Evolutionary conservation across 768 basidiomycete species (phyloP).

Genomic region (Suillus lakei): DNA sequence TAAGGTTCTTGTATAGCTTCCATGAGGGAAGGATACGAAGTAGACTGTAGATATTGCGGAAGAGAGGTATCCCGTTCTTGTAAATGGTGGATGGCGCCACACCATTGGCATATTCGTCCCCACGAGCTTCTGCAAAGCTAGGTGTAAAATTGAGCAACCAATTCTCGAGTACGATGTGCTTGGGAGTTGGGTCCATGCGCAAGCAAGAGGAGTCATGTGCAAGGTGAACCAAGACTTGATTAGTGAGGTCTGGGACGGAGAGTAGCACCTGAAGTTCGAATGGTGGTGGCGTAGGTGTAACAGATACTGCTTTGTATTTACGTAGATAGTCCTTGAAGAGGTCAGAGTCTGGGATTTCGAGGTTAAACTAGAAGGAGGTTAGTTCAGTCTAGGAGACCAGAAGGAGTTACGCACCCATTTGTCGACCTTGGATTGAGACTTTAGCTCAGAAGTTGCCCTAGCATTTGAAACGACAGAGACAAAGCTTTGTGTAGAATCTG

Average conservation of each 20-base stretch:
- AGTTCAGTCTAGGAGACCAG: neutral
- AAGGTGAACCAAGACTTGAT: slow-evolving; percentile 74
- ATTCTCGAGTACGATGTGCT: slow-evolving; percentile 72
- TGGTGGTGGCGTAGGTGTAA: slow-evolving; percentile 42
- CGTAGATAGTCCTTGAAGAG: slow-evolving; percentile 62
- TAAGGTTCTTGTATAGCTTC: slow-evolving; percentile 69
- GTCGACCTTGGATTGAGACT: slow-evolving; percentile 58
- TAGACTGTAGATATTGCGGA: slow-evolving; percentile 76
- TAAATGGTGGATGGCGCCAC: slow-evolving; percentile 77
- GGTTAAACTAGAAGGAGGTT: slow-evolving; percentile 63
- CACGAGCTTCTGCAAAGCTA: slow-evolving; percentile 16
- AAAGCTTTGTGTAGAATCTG: slow-evolving; percentile 83
- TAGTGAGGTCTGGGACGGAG: slow-evolving; percentile 69
- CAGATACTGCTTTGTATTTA: slow-evolving; percentile 63
- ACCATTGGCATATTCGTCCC: slow-evolving; percentile 42
- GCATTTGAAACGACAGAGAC: slow-evolving; percentile 76
- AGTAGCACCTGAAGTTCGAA: slow-evolving; percentile 75
- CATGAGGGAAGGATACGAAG: slow-evolving; percentile 78
- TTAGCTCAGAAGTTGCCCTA: slow-evolving; percentile 59
- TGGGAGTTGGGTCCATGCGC: slow-evolving; percentile 71
- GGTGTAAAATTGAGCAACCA: slow-evolving; percentile 60
- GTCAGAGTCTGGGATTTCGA: slow-evolving; percentile 78
- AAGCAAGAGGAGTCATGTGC: slow-evolving; percentile 62
- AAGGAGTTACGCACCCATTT: slow-evolving; percentile 72
- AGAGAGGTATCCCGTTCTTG: slow-evolving; percentile 84